These are phyloP conservation scores for Geosmithia putterillii DNA, from an alignment of 2,329 filamentous ascomycete genomes.

Conservation along the genomic window DNA sequence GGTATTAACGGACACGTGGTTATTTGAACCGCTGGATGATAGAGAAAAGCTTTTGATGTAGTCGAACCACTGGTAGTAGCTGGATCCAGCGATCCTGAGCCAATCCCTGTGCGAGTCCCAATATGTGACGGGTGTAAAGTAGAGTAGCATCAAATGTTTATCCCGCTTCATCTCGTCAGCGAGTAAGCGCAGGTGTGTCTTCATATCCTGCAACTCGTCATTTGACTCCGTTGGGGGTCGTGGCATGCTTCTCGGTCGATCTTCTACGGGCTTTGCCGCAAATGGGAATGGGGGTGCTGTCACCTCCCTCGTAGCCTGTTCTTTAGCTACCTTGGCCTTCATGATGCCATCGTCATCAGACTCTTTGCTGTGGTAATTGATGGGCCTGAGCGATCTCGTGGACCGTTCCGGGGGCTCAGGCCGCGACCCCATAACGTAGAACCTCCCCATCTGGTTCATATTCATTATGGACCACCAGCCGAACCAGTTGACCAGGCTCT, in stretches of 20 bases:
- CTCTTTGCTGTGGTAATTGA: background rate
- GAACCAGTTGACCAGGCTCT: slow-evolving; percentile 52
- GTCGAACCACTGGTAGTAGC: slow-evolving; percentile 1
- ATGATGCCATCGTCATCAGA: background rate
- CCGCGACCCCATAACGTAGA: slow-evolving; percentile 40
- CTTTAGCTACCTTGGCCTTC: background rate
- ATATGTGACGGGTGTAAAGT: slow-evolving; percentile 28
- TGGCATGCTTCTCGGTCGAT: background rate
- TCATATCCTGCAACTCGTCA: background rate
- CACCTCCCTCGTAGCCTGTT: slow-evolving; percentile 5
- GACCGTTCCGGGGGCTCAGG: background rate
- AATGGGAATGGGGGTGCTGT: background rate
- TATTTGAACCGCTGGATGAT: slow-evolving; percentile 5
- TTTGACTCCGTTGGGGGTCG: background rate
- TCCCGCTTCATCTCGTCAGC: no score
- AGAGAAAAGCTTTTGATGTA: background rate
- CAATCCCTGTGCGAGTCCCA: slow-evolving; percentile 10
- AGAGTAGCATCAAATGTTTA: background rate
- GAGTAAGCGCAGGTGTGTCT: background rate
- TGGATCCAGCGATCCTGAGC: slow-evolving; percentile 9
- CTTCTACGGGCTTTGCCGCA: background rate
- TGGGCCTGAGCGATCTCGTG: background rate
- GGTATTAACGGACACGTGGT: slow-evolving; percentile 8
- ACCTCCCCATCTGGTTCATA: slow-evolving; percentile 38
- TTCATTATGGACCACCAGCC: slow-evolving; percentile 41